Conservation (phyloP, 805 yeast genomes). For the Starmerella tilneyi region DNA sequence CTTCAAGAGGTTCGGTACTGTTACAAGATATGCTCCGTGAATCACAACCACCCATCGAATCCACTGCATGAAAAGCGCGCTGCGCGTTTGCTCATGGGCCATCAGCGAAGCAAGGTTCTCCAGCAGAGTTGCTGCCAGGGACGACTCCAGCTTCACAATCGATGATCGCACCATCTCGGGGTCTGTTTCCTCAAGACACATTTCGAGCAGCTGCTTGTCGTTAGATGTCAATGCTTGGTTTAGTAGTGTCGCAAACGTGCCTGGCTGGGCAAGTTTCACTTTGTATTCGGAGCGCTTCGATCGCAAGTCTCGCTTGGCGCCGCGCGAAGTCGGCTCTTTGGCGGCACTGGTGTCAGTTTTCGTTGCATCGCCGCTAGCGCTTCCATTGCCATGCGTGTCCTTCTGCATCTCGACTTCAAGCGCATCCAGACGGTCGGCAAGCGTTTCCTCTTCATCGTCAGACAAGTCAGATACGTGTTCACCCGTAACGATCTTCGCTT, state of each 20-base stretch:
- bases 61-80: slow-evolving; percentile 52
- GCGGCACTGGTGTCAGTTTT: background rate
- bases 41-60: slow-evolving; percentile 66
- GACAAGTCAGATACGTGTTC: slow-evolving; percentile 29
- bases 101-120: slow-evolving; percentile 40
- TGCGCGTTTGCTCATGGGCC: slow-evolving; percentile 45
- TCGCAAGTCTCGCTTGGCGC: slow-evolving; percentile 24
- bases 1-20: slow-evolving; percentile 43
- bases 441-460: slow-evolving; percentile 32
- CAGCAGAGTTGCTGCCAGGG: slow-evolving; percentile 37
- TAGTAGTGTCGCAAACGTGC: slow-evolving; percentile 72
- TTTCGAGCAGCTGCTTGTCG: slow-evolving; percentile 76
- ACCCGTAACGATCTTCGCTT: slow-evolving; percentile 32
- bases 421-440: slow-evolving; percentile 36
- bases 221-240: slow-evolving; percentile 80
- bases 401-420: slow-evolving; percentile 26
- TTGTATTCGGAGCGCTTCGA: slow-evolving; percentile 23
- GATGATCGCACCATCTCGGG: slow-evolving; percentile 45
- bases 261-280: slow-evolving; percentile 48
- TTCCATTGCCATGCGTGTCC: slow-evolving; percentile 16
- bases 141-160: slow-evolving; percentile 43
- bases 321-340: slow-evolving; percentile 20
- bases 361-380: slow-evolving; percentile 22
- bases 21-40: slow-evolving; percentile 55
- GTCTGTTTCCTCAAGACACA: slow-evolving; percentile 53